Conservation (phyloP, 257 asterid species). For the Prunella vulgaris region DNA sequence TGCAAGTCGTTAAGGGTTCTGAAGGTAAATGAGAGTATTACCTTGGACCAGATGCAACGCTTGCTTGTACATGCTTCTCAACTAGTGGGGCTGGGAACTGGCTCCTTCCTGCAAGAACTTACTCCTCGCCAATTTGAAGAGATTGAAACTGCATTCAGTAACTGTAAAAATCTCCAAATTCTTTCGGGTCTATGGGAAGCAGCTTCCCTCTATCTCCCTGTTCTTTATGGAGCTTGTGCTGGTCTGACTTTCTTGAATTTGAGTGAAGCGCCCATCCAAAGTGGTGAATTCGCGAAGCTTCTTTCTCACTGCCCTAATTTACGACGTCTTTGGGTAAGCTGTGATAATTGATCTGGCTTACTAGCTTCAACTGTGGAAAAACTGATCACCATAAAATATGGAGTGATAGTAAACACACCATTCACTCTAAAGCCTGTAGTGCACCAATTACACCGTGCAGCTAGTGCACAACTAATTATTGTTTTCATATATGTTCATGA, state of each 20-base stretch:
- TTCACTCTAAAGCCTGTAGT: too few species aligned
- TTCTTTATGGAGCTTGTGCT: constrained; percentile 67
- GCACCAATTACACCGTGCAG: too few species aligned
- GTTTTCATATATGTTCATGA: too few species aligned
- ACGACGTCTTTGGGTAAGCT: constrained; percentile 83
- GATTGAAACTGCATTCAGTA: constrained; percentile 45
- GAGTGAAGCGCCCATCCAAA: constrained; percentile 49
- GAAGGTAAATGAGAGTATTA: constrained; percentile 62
- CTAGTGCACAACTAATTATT: not conserved
- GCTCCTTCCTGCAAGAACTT: constrained; percentile 65
- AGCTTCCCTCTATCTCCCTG: constrained; percentile 41
- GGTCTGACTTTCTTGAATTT: constrained; percentile 67
- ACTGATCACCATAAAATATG: too few species aligned
- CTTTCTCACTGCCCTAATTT: constrained; percentile 64
- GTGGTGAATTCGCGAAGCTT: constrained; percentile 57
- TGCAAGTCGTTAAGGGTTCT: constrained; percentile 66
- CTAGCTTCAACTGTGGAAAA: not conserved
- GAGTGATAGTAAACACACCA: too few species aligned
- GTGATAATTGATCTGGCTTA: not conserved
- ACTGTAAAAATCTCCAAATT: constrained; percentile 46
- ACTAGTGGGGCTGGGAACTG: constrained; percentile 67
- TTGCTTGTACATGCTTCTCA: constrained; percentile 58
- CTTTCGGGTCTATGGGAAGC: constrained; percentile 76
- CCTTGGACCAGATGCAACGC: constrained; percentile 50
- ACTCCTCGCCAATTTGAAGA: constrained; percentile 45